Conservation (phyloP, 2,329 filamentous ascomycete genomes). For the Xylariaceae sp. region DNA sequence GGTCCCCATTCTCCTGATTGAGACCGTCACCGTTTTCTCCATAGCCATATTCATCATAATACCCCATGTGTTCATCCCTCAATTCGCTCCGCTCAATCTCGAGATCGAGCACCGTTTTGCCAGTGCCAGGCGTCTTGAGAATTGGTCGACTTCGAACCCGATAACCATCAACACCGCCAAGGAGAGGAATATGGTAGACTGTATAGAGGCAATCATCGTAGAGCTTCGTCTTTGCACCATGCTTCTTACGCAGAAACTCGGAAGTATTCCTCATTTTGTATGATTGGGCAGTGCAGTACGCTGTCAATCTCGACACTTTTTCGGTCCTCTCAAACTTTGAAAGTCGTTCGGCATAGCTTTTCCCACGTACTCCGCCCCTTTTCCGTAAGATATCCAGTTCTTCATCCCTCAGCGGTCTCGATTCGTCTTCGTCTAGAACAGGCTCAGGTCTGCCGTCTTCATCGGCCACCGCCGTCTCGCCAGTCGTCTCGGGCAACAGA, state of each 20-base stretch:
- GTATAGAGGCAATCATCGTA: constrained; percentile 98
- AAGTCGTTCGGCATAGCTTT: constrained; percentile 91
- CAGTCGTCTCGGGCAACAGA: constrained; percentile 79
- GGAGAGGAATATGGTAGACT: constrained; percentile 88
- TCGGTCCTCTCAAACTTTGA: constrained; percentile 87
- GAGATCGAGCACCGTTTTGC: constrained; percentile 88
- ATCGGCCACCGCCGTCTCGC: constrained; percentile 60
- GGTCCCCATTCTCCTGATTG: constrained; percentile 28
- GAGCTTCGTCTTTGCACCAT: constrained; percentile 89
- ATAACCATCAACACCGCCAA: constrained; percentile 85
- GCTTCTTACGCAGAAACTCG: constrained; percentile 82
- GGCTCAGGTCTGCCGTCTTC: constrained; percentile 58
- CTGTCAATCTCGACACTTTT: constrained; percentile 86
- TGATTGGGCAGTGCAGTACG: constrained; percentile 93
- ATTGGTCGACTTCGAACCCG: constrained; percentile 87
- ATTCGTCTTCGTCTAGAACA: constrained; percentile 49
- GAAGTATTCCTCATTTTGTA: constrained; percentile 90
- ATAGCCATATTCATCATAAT: constrained; percentile 75
- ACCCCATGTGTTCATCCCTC: constrained; percentile 87
- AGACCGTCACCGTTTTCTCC: constrained; percentile 42
- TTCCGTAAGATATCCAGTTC: constrained; percentile 67
- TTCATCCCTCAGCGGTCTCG: constrained; percentile 69
- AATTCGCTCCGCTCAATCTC: constrained; percentile 94
- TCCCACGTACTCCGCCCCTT: constrained; percentile 66
- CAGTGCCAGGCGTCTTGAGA: constrained; percentile 84